A percentile compares a stretch with the other conserved stretches of the same genome.
These are phyloP conservation scores for Xylariales sp. DNA, from an alignment of 2,329 filamentous ascomycete genomes.

Conservation along the genomic window DNA sequence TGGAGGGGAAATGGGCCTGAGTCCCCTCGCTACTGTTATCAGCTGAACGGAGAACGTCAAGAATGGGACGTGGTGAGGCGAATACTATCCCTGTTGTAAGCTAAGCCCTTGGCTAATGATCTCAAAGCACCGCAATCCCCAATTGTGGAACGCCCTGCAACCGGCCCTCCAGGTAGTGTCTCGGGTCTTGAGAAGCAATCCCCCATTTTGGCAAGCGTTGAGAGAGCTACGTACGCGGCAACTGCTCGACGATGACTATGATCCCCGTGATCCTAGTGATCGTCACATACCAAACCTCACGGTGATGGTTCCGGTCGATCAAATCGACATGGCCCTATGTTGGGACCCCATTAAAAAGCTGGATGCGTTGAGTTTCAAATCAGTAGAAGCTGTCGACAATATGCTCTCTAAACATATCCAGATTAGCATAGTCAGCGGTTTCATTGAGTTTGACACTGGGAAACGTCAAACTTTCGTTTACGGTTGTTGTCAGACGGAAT, in stretches of 20 bases:
- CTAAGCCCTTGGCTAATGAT: too few relatives aligned
- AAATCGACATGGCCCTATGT: background rate
- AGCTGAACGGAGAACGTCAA: constrained; percentile 16
- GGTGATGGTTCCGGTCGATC: constrained; percentile 3
- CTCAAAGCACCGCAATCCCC: constrained; percentile 15
- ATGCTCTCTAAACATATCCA: background rate
- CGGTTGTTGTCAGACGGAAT: constrained; percentile 5
- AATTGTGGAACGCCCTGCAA: constrained; percentile 22
- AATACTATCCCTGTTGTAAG: too few relatives aligned
- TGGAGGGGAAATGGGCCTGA: constrained; percentile 9
- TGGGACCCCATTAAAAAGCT: background rate
- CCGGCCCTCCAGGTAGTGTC: constrained; percentile 21
- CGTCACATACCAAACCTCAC: background rate
- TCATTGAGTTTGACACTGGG: background rate
- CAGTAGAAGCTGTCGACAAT: background rate
- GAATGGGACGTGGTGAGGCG: constrained; percentile 19
- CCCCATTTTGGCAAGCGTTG: constrained; percentile 12
- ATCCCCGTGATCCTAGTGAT: background rate
- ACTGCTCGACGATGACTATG: background rate
- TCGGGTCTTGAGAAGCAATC: constrained; percentile 12
- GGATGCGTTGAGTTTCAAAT: background rate
- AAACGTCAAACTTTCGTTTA: constrained; percentile 7
- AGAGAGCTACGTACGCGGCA: constrained; percentile 18
- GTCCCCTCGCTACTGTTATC: constrained; percentile 18
- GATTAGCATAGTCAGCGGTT: background rate